A percentile compares a stretch with the other conserved stretches of the same genome.
Conservation (phyloP, 345 rosid species). For the Litchi chinensis region DNA sequence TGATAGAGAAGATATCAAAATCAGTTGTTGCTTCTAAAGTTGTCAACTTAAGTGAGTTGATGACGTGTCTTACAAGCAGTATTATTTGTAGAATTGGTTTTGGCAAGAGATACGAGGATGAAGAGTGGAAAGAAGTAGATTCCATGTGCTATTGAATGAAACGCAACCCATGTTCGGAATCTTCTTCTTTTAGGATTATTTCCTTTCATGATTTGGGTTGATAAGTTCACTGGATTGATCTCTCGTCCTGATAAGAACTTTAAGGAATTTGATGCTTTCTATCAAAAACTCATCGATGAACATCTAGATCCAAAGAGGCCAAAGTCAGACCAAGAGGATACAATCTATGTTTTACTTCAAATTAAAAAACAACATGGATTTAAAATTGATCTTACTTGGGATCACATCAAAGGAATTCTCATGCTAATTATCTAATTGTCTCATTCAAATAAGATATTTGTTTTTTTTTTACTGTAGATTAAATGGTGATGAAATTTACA, state of each 20-base stretch:
- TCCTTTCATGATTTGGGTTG: slow-evolving; percentile 21
- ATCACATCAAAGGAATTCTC: slow-evolving; percentile 43
- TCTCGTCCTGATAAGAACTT: slow-evolving; percentile 23
- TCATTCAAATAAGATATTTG: no score
- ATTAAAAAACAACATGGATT: slow-evolving; percentile 4
- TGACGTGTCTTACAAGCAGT: slow-evolving; percentile 24
- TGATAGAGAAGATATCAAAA: slow-evolving; percentile 22
- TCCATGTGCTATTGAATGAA: slow-evolving; percentile 17
- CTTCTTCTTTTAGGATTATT: slow-evolving; percentile 27
- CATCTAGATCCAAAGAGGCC: slow-evolving; percentile 23
- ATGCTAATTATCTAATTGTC: slow-evolving; percentile 19
- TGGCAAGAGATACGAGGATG: slow-evolving; percentile 31
- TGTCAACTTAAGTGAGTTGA: slow-evolving; percentile 15
- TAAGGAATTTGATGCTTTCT: slow-evolving; percentile 30
- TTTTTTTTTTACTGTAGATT: no score
- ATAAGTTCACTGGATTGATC: slow-evolving; percentile 19
- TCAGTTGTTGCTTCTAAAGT: background rate
- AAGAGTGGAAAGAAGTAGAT: slow-evolving; percentile 10
- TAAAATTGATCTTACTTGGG: slow-evolving; percentile 13
- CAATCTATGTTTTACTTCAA: slow-evolving; percentile 27
- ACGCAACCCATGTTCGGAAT: slow-evolving; percentile 25
- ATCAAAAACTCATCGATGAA: slow-evolving; percentile 29
- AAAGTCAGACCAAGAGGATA: slow-evolving; percentile 22
- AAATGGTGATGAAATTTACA: no score
- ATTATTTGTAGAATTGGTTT: slow-evolving; percentile 32